Conservation (phyloP, 768 basidiomycete genomes). For the Lactarius sanguifluus region DNA sequence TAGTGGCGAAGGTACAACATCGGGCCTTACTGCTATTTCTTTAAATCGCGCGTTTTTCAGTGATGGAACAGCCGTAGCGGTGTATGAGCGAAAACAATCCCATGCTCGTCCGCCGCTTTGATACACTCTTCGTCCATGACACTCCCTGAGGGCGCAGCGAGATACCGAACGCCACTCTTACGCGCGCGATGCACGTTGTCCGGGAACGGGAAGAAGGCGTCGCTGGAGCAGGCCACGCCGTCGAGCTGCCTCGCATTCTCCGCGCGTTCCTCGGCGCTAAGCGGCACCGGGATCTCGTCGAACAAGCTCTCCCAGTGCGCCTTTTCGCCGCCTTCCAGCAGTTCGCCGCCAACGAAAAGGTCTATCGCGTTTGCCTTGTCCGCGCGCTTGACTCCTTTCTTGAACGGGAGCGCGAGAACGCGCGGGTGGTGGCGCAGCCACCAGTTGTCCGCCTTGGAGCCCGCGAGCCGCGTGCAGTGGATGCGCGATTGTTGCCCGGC, state of each 20-base stretch:
- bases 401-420: slow-evolving; percentile 91
- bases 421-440: slow-evolving; percentile 97
- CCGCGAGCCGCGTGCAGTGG: slow-evolving; percentile 97
- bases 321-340: slow-evolving; percentile 85
- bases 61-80: slow-evolving; percentile 89
- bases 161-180: slow-evolving; percentile 89
- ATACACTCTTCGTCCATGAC: slow-evolving; percentile 98
- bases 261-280: slow-evolving; percentile 69
- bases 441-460: slow-evolving; percentile 98
- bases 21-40: neutral
- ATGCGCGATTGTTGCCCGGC: slow-evolving; percentile 99
- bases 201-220: slow-evolving; percentile 99
- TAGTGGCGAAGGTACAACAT: slow-evolving; percentile 7
- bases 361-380: slow-evolving; percentile 99
- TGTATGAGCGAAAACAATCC: slow-evolving; percentile 90
- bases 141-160: slow-evolving; percentile 89
- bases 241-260: slow-evolving; percentile 73
- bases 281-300: slow-evolving; percentile 61
- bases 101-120: slow-evolving; percentile 93
- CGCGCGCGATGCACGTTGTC: slow-evolving; percentile 94
- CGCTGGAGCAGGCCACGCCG: slow-evolving; percentile 90
- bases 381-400: slow-evolving; percentile 94
- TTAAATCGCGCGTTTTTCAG: slow-evolving; percentile 37
- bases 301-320: slow-evolving; percentile 90
- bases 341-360: slow-evolving; percentile 88